A percentile compares a stretch with the other conserved stretches of the same genome.
These are phyloP conservation scores for Stagonosporopsis chrysanthemi DNA, from an alignment of 2,329 filamentous ascomycete genomes.

Conservation along the genomic window DNA sequence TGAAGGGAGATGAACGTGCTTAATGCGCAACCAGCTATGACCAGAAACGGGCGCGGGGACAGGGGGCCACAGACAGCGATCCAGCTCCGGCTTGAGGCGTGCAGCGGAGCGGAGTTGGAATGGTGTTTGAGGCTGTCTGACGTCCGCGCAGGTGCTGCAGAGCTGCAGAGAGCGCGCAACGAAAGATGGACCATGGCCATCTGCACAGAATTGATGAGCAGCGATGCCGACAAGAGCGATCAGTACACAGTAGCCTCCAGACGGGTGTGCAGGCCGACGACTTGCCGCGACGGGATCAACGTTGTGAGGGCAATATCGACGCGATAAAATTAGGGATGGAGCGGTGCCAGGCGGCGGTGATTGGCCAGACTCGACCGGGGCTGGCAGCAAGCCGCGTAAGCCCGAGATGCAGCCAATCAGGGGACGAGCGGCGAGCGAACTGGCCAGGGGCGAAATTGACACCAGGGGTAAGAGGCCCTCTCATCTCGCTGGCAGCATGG, in stretches of 20 bases:
- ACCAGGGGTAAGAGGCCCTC: constrained; percentile 16
- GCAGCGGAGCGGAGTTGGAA: not conserved
- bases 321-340: constrained; percentile 14
- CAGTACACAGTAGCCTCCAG: not conserved
- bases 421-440: constrained; percentile 15
- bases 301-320: constrained; percentile 3
- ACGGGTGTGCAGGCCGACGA: constrained; percentile 5
- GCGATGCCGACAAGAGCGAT: not conserved
- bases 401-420: constrained; percentile 16
- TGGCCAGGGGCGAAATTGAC: constrained; percentile 22
- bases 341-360: constrained; percentile 1
- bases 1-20: constrained; percentile 8
- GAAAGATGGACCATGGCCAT: too few species aligned
- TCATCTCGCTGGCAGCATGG: not conserved
- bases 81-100: constrained; percentile 3
- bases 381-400: constrained; percentile 4
- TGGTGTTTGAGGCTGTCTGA: too few species aligned
- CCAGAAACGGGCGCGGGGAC: constrained; percentile 10
- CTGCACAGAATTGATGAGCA: constrained; percentile 3
- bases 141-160: not conserved
- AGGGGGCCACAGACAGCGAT: constrained; percentile 11
- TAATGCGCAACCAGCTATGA: constrained; percentile 8
- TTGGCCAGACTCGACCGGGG: constrained; percentile 6
- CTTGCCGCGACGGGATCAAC: constrained; percentile 14
- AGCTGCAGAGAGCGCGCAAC: too few species aligned